Conservation (phyloP, 1,284 basidiomycete species). For the Rhodotorula sp. region DNA sequence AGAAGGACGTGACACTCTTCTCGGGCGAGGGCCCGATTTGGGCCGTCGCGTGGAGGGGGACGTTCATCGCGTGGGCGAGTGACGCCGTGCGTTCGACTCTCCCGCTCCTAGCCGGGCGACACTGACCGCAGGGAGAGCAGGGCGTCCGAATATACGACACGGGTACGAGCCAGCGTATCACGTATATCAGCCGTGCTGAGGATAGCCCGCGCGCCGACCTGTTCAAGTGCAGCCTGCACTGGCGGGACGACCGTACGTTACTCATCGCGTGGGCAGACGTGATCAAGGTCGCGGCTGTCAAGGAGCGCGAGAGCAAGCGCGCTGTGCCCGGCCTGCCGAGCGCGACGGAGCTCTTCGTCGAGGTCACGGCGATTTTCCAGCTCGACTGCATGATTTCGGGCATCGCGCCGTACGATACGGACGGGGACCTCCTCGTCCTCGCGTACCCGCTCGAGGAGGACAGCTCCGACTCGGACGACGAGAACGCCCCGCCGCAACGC, state of each 20-base stretch:
- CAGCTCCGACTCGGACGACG: constrained; percentile 61
- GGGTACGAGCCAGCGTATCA: constrained; percentile 73
- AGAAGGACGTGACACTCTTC: constrained; percentile 85
- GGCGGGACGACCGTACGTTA: constrained; percentile 88
- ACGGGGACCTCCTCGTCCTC: constrained; percentile 69
- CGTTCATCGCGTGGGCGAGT: constrained; percentile 94
- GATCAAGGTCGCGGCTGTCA: constrained; percentile 74
- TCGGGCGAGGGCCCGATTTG: constrained; percentile 92
- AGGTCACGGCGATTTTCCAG: constrained; percentile 88
- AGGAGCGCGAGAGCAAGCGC: constrained; percentile 35
- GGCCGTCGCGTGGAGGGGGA: constrained; percentile 82
- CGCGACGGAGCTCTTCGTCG: constrained; percentile 57
- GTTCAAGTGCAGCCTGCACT: constrained; percentile 86
- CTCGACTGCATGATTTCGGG: constrained; percentile 95
- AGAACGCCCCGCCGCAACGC: constrained; percentile 69
- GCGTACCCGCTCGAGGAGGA: constrained; percentile 62
- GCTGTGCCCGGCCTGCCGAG: constrained; percentile 28
- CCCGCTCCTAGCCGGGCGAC: not conserved
- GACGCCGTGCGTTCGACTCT: constrained; percentile 65
- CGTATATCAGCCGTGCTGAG: constrained; percentile 78
- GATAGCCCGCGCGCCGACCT: constrained; percentile 86
- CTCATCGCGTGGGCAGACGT: constrained; percentile 93
- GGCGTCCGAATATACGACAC: constrained; percentile 95
- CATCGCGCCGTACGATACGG: constrained; percentile 71
- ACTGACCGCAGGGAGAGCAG: constrained; percentile 50